Evolutionary conservation across 2,329 filamentous ascomycete genomes (phyloP), one percentile per base, ranked within the genome.

Genomic region (Aspergillus novoparasiticus): DNA sequence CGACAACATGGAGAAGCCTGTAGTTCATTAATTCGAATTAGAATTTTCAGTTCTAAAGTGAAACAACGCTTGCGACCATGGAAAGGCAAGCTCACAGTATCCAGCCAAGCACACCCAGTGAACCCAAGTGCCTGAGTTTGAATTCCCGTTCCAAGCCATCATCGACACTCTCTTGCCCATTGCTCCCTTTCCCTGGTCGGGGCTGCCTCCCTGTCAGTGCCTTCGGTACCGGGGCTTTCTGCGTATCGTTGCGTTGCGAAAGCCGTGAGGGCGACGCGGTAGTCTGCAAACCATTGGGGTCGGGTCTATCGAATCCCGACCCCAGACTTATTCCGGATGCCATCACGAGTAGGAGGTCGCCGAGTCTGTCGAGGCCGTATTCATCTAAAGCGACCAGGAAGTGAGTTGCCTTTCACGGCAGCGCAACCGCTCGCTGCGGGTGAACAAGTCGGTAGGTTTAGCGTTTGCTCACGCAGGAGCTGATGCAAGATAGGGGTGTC

Each of bases 1-100:
- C 94, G 41, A 90, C 82, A 53, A 86, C 83, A 76, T 99, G 95
- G 46, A 97, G 85, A 68, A 85, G 72, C 66, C 87, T 89, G 48
- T 16, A n/a, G 30, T 45, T 54, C 23, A 41, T 16, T 16, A 41
- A 19, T 14, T 6, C 28, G 45, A 48, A 60, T 61, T 50, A 63
- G 50, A 28, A 41, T 53, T 14, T 51, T 14, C 9, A 26, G 26
- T 32, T 39, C 50, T 10, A 23, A 21, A 21, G 39, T 26, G 32
- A 58, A 45, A 50, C 30, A 21, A 26, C 26, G 19, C 34, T 21
- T 53, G 16, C 54, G 28, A 32, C 14, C 34, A 36, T 19, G 30
- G 59, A 21, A 41, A 48, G 32, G 46, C 19, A 57, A 65, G 57
- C 78, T 79, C 71, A 80, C 78, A 79, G 61, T 60, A 81, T 74